A percentile compares a stretch with the other conserved stretches of the same genome.
Evolutionary conservation across 2,329 filamentous ascomycete species (phyloP).

Genomic region (Arthroderma uncinatum): DNA sequence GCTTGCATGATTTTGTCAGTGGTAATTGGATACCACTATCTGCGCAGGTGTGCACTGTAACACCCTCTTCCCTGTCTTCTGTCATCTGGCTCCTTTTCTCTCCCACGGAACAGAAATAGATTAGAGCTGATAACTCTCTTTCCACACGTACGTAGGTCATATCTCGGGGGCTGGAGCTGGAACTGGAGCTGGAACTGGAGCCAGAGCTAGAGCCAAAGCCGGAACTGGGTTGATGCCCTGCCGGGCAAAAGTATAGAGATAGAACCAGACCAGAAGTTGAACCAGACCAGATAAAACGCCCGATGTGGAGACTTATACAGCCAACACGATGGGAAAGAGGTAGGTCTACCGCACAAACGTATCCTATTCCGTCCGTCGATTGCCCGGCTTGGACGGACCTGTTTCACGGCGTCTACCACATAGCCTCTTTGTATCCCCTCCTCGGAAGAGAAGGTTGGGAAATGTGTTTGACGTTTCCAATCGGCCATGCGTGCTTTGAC

Average conservation of each 20-base stretch:
- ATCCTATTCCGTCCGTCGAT: background rate
- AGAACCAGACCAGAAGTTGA: background rate
- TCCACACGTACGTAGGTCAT: background rate
- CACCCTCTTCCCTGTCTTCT: background rate
- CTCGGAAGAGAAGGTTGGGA: background rate
- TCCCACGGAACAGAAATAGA: background rate
- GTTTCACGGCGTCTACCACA: background rate
- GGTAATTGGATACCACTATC: background rate
- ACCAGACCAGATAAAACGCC: background rate
- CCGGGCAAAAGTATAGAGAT: background rate
- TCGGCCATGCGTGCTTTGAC: background rate
- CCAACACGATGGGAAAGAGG: background rate
- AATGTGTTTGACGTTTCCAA: constrained; percentile 1
- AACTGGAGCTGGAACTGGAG: background rate
- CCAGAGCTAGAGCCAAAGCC: background rate
- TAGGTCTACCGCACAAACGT: background rate
- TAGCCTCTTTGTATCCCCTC: background rate
- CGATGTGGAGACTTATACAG: background rate
- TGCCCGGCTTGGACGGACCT: background rate
- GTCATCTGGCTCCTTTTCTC: background rate
- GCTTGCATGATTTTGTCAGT: background rate
- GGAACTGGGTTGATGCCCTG: background rate
- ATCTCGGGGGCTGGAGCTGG: background rate
- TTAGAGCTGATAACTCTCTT: background rate
- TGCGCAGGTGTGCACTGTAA: background rate